phyloP scores from a whole-genome alignment of 805 yeast species.

The Kodamaea hsintzibuensis region DNA sequence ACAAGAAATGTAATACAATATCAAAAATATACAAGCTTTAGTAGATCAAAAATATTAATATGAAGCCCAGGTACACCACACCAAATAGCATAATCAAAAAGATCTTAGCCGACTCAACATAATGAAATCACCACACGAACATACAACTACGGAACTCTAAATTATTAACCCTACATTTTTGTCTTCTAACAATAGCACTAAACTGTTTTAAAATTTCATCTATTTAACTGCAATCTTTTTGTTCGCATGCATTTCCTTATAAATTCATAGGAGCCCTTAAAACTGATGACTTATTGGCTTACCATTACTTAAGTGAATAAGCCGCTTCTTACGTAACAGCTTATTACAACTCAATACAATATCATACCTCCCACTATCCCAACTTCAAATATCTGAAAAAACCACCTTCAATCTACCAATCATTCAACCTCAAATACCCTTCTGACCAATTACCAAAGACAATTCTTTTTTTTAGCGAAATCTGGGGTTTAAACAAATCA shows the following conservation, averaged over 20 bases:
- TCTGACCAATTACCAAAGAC: background rate
- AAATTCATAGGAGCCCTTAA: no score
- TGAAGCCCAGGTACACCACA: no score
- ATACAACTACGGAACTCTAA: background rate
- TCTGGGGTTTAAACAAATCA: background rate
- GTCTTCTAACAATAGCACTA: background rate
- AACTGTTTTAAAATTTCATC: background rate
- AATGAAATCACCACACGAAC: background rate
- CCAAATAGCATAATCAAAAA: background rate
- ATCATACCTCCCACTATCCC: no score
- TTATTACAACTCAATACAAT: no score
- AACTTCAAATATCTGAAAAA: no score
- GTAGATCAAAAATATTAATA: background rate
- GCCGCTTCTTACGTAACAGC: no score
- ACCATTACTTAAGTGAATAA: no score
- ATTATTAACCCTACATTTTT: background rate
- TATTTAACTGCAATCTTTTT: background rate
- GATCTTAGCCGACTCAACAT: background rate
- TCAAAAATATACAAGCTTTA: background rate
- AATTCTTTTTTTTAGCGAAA: background rate
- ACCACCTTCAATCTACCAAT: no score
- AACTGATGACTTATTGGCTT: no score
- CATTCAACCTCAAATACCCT: no score
- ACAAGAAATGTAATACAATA: background rate
- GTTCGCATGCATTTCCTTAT: no score